Evolutionary conservation across 345 rosid species (phyloP).

Genomic region (Zanthoxylum bungeanum): DNA sequence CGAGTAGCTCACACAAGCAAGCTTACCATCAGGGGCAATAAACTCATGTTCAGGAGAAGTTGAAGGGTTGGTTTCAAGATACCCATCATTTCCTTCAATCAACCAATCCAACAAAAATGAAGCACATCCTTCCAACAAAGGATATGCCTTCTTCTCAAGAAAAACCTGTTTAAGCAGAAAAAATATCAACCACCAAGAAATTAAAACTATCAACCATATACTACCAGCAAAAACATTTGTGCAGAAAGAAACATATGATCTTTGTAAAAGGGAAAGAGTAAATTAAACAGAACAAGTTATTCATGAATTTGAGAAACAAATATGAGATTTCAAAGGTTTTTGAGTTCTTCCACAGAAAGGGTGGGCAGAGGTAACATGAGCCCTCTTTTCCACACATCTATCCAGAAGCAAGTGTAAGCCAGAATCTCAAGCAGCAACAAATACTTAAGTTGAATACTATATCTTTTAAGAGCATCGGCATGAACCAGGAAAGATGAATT

Average conservation of each 20-base stretch:
- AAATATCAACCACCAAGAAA: too few species aligned
- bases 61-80: slow-evolving; percentile 89
- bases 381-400: too few species aligned
- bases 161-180: slow-evolving; percentile 56
- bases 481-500: background rate
- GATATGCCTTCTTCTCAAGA: slow-evolving; percentile 69
- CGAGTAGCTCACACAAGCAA: slow-evolving; percentile 90
- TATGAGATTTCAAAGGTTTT: background rate
- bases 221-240: background rate
- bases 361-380: too few species aligned
- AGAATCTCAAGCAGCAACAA: background rate
- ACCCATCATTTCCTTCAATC: slow-evolving; percentile 70
- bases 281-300: background rate
- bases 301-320: background rate
- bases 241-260: background rate
- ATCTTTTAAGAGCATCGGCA: background rate
- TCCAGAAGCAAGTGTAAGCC: too few species aligned
- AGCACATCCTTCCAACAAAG: slow-evolving; percentile 83
- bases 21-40: slow-evolving; percentile 70
- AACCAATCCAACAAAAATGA: slow-evolving; percentile 85
- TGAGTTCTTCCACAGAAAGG: too few species aligned
- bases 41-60: slow-evolving; percentile 95
- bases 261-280: background rate
- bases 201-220: too few species aligned
- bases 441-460: too few species aligned